Evolutionary conservation across 306 rosid genomes (phyloP).

Genomic region (Amphicarpaea edgeworthii): DNA sequence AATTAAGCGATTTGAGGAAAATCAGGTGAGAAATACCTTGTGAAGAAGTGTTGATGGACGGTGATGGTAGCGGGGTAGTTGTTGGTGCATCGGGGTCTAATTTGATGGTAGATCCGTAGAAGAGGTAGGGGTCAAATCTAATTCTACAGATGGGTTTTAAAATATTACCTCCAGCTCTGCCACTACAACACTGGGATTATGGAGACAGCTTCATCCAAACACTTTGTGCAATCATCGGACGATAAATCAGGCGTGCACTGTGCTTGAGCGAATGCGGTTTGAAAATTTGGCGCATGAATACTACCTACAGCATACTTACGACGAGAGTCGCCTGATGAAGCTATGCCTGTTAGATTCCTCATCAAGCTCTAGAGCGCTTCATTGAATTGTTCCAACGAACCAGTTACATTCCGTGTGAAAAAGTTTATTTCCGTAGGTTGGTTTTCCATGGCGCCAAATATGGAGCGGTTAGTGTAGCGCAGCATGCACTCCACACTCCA

Average conservation of each 20-base stretch:
- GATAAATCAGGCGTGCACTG: slow-evolving; percentile 57
- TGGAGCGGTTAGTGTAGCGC: neutral
- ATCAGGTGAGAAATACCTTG: neutral
- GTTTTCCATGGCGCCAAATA: neutral
- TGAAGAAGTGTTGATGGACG: neutral
- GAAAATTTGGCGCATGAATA: neutral
- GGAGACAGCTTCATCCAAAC: neutral
- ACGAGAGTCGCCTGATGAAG: slow-evolving; percentile 17
- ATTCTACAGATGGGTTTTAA: slow-evolving; percentile 42
- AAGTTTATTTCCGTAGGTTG: neutral
- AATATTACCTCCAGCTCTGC: neutral
- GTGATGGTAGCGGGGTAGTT: neutral
- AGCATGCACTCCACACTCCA: neutral
- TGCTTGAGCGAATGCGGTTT: slow-evolving; percentile 30
- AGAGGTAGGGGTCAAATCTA: neutral
- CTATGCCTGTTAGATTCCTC: neutral
- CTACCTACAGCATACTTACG: slow-evolving; percentile 37
- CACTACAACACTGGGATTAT: neutral
- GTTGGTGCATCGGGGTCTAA: neutral
- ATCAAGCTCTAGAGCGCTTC: neutral
- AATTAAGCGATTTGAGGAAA: neutral
- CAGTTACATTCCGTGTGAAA: no score
- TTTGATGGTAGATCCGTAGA: neutral
- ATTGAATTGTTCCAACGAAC: neutral
- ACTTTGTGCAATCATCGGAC: slow-evolving; percentile 7